phyloP scores from a whole-genome alignment of 2,329 filamentous ascomycete genomes.

The Cyphellophora attinorum region DNA sequence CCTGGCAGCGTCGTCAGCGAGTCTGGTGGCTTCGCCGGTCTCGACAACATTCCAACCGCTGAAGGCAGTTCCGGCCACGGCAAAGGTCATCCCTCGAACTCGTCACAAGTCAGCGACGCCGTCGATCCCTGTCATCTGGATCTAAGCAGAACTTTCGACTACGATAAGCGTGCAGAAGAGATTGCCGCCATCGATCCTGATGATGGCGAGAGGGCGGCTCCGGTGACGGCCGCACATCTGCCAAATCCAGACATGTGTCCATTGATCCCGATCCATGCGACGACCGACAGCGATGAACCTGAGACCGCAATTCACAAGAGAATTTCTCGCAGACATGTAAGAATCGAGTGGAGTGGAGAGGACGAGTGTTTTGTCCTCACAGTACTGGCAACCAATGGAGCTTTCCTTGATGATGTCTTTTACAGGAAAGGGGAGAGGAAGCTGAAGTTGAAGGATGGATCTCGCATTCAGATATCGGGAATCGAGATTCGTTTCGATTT shows the following conservation, averaged over 20 bases:
- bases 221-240: slow-evolving; percentile 19
- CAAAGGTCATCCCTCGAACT: slow-evolving; percentile 11
- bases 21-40: slow-evolving; percentile 38
- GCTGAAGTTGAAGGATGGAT: slow-evolving; percentile 46
- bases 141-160: slow-evolving; percentile 15
- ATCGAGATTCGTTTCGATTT: slow-evolving; percentile 17
- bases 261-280: slow-evolving; percentile 49
- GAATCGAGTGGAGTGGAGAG: slow-evolving; percentile 51
- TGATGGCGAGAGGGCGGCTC: slow-evolving; percentile 17
- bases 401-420: slow-evolving; percentile 44
- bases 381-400: slow-evolving; percentile 50
- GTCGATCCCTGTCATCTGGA: slow-evolving; percentile 18
- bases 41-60: slow-evolving; percentile 13
- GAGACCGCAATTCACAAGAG: slow-evolving; percentile 40
- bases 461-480: slow-evolving; percentile 46
- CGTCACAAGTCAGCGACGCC: slow-evolving; percentile 15
- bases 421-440: slow-evolving; percentile 37
- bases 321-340: slow-evolving; percentile 54
- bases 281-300: slow-evolving; percentile 29
- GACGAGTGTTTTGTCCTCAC: slow-evolving; percentile 48
- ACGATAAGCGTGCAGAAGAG: slow-evolving; percentile 13
- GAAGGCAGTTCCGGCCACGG: slow-evolving; percentile 8
- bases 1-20: slow-evolving; percentile 45
- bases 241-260: slow-evolving; percentile 17
- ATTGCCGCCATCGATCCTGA: slow-evolving; percentile 8